phyloP scores from a whole-genome alignment of 108 stramenopile species.

The Skeletonema costatum region DNA sequence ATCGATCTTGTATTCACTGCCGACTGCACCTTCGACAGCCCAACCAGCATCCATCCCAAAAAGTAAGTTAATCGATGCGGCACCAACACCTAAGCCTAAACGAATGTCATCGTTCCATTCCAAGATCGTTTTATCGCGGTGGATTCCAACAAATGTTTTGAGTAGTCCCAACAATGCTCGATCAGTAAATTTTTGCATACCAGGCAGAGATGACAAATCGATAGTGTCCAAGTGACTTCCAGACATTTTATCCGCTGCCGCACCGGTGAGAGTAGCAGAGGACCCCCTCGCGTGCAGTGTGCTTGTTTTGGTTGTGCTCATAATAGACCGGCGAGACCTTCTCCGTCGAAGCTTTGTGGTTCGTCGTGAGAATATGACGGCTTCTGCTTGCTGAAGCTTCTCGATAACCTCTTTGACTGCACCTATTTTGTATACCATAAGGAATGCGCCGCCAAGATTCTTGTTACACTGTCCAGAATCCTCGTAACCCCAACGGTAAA shows the following conservation, averaged over 20 bases:
- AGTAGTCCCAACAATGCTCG: slow-evolving; percentile 82
- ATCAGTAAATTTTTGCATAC: slow-evolving; percentile 78
- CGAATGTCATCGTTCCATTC: slow-evolving; percentile 81
- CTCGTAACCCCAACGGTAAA: slow-evolving; percentile 87
- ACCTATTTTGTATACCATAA: slow-evolving; percentile 88
- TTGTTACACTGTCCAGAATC: slow-evolving; percentile 95
- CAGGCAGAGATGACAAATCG: slow-evolving; percentile 73
- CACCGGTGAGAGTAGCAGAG: background rate
- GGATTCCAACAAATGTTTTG: slow-evolving; percentile 79
- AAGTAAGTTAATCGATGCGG: slow-evolving; percentile 76
- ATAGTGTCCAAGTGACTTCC: slow-evolving; percentile 45
- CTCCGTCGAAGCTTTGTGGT: slow-evolving; percentile 33
- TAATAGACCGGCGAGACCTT: slow-evolving; percentile 1
- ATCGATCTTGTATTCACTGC: slow-evolving; percentile 90
- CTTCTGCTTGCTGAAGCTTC: slow-evolving; percentile 76
- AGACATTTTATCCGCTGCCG: slow-evolving; percentile 17
- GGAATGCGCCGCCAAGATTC: slow-evolving; percentile 95
- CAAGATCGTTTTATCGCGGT: slow-evolving; percentile 66
- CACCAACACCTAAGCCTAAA: slow-evolving; percentile 73
- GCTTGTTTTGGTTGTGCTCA: background rate
- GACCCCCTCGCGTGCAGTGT: background rate
- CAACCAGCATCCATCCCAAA: slow-evolving; percentile 98
- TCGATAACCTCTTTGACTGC: slow-evolving; percentile 73
- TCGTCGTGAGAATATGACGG: slow-evolving; percentile 62
- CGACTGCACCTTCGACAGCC: slow-evolving; percentile 95